Base-by-base conservation (phyloP, 1,284 basidiomycete species). In the Cutaneotrichosporon sp. region DNA sequence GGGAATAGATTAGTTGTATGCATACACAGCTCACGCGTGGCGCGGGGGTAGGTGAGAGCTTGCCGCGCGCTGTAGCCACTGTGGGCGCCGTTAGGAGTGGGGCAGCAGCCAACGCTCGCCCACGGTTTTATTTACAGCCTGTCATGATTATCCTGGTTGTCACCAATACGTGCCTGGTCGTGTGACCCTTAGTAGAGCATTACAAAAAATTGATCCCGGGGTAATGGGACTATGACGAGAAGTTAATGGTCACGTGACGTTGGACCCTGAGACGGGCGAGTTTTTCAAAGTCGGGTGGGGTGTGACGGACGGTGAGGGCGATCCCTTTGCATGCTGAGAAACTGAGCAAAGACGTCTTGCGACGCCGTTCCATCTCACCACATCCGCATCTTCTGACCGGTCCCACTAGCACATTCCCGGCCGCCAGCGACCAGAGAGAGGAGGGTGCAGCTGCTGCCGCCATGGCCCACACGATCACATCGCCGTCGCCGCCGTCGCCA, bases 401-500 rank as follows among this genome's bases (percentile, higher is more conserved):
- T 18, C 36, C 17, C 5, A 38, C 21, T 15, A 38, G 14, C 15
- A 37, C 8, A 46, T 37, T 37, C 8, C 13, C 23, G 34, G 44
- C 34, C 20, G 45, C 39, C 20, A 49, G 47, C 37, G 47, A 41
- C 47, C n/a, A 41, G 39, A 43, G 41, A 22, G 21, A 15, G 47
- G 38, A 34, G 43, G 43, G 43, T 45, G 30, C 33, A 22, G 37
- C 41, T 13, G 49, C 34, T 44, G 55, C 51, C 45, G 48, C 48
- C 43, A 57, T 57, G 55, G 51, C 55, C 49, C 49, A 48, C 44
- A 57, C 47, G 20, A 52, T 35, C 40, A 47, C 50, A 44, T 38
- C 51, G 40, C 55, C 49, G 38, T 34, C 42, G 42, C 56, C 53
- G 39, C 50, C 53, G 13, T 58, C 56, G 35, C 56, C 56, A 46